Evolutionary conservation across 2,329 filamentous ascomycete genomes (phyloP), one percentile per base, ranked within the genome.

Genomic region (Aureobasidium sp.): DNA sequence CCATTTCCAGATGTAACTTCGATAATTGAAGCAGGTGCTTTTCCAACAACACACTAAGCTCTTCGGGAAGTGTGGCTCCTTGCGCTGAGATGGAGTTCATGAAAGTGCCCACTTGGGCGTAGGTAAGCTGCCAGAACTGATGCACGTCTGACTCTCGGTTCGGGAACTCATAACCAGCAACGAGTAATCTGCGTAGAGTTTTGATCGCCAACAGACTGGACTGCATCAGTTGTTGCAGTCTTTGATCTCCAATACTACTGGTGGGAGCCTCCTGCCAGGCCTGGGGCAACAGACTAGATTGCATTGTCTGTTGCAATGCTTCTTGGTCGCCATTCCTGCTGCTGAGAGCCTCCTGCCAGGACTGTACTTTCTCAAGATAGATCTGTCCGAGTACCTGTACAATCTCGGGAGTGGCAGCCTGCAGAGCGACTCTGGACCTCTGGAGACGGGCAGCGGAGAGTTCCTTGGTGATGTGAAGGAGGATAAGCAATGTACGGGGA

Each of bases 381-480:
- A 96, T 88, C 61, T 85, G 84, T 22, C 84, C 87, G 25, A 97
- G 78, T 3, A 94, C 79, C 68, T 88, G 87, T n/a, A 96, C 84
- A 25, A 97, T 84, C 72, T 96, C 91, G 0, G 92, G 90, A 0
- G 91, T 86, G 34, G 90, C 82, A 1, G 86, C 84, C 67, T 95
- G 89, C 17, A 99, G 78, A 41, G 86, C 88, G 1, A 87, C 86
- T 69, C 92, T 86, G 0, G 88, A 91, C 66, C 84, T 85, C 62
- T 86, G 82, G 52, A 97, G 75, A 47, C 91, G 83, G 2, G 89
- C 92, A 0, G 89, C 92, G 0, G 89, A 87, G 6, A 97, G 79
- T 73, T 97, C 94, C 76, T 97, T 99, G 70, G 96, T 86, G 31
- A 96, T 86, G 52, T 93, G 88, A 15, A 97, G 79, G 12, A 97